Evolutionary conservation across 1,139 yeast genomes (phyloP), one percentile per base, ranked within the genome.

Genomic region (Pichia sp.): DNA sequence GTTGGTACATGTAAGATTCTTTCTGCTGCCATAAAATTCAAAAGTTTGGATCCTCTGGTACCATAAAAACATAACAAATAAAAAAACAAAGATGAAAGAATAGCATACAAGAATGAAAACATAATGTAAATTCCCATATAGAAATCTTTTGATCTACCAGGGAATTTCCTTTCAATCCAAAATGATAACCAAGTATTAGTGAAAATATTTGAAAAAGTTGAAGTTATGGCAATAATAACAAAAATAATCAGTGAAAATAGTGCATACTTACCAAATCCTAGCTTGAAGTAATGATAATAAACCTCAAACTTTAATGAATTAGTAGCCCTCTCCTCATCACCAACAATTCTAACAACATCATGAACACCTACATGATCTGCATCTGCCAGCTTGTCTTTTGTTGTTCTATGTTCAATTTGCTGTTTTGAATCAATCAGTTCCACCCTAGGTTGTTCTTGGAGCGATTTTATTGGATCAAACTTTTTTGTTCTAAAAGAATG

Each of bases 181-280:
- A 75, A 88, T 1, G 95, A 80, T 47, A 88, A 67, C 95, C 95
- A 88, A 18, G 81, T 79, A 52, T 82, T 83, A 28, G 84, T 70
- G 56, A 84, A 83, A 31, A 84, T 60, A 40, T 68, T 71, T 47
- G 72, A 67, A 55, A 84, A 84, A 0, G 86, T 73, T 4, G 77
- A 60, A 6, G 79, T 51, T 2, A 72, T 63, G 23, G 72, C 62
- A 12, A 67, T 48, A 1, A 72, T 19, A 4, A 45, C 6, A 32
- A 72, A 64, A 1, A 69, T 15, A 5, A 78, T 74, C 11, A 75
- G 51, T 4, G 73, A 59, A 6, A 64, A 47, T 19, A 56, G 54
- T 9, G 63, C 67, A 28, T 73, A 51, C 14, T 58, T 54, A 14
- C 77, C 84, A 41, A 81, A 70, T 7, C 91, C 93, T 28, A 69